Evolutionary conservation across 441 rosid genomes (phyloP).

Genomic region (Bruguiera hainesii): DNA sequence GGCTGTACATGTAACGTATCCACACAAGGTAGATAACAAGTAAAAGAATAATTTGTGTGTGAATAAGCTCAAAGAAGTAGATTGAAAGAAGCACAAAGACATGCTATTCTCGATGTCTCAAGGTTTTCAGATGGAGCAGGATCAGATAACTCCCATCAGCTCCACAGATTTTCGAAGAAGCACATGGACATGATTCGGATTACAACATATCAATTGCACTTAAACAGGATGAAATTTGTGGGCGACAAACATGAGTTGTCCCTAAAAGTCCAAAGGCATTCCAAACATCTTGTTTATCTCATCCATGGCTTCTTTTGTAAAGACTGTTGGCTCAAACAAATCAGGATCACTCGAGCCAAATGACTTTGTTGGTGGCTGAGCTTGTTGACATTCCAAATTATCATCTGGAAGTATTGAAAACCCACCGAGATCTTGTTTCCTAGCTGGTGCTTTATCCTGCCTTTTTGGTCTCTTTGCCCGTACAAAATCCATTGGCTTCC

Average conservation of each 20-base stretch:
- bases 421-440: constrained; percentile 39
- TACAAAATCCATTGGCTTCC: constrained; percentile 90
- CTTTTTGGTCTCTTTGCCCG: constrained; percentile 66
- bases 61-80: no score
- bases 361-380: constrained; percentile 22
- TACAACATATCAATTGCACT: constrained; percentile 3
- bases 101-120: not conserved
- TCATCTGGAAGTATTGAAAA: constrained; percentile 81
- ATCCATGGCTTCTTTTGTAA: constrained; percentile 83
- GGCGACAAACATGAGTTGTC: constrained; percentile 5
- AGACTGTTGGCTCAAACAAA: constrained; percentile 65
- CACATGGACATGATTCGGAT: not conserved
- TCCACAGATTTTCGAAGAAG: constrained; percentile 6
- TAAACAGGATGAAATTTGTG: not conserved
- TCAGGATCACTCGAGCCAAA: no score
- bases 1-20: no score
- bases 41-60: no score
- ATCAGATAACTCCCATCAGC: no score
- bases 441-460: constrained; percentile 42
- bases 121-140: no score
- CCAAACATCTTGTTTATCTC: constrained; percentile 81
- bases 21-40: no score
- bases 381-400: constrained; percentile 41
- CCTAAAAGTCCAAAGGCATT: constrained; percentile 67
- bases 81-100: constrained; percentile 3